Conservation (phyloP, 1,284 basidiomycete genomes). For the Pseudozyma thailandica region DNA sequence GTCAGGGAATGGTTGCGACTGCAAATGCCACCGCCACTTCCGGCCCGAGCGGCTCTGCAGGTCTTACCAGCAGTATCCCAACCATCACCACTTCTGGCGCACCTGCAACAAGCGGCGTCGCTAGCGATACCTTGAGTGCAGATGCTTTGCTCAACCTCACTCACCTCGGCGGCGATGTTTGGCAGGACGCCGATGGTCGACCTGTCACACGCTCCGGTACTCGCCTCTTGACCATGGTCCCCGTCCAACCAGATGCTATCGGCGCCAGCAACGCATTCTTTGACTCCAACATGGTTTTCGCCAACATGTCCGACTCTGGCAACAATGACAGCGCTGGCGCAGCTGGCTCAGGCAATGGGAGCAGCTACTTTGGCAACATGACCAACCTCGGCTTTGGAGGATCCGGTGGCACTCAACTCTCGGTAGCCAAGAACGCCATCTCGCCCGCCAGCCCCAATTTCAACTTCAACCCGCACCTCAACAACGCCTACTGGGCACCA, state of each 20-base stretch:
- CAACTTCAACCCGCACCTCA: conserved; percentile 57
- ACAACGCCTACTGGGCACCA: conserved; percentile 51
- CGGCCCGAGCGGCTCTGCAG: conserved; percentile 2
- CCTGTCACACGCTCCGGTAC: conserved; percentile 52
- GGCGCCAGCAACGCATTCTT: conserved; percentile 24
- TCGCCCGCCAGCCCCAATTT: conserved; percentile 34
- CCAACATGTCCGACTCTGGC: conserved; percentile 6
- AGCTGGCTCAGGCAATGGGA: background rate
- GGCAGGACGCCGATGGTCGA: conserved; percentile 47
- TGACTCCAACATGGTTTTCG: conserved; percentile 26
- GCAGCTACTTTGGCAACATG: conserved; percentile 15
- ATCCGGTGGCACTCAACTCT: conserved; percentile 12
- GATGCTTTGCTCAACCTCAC: conserved; percentile 34
- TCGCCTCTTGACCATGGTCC: conserved; percentile 56
- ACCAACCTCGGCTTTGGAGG: conserved; percentile 8
- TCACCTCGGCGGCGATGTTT: conserved; percentile 55
- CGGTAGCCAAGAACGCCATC: conserved; percentile 38
- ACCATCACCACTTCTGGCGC: conserved; percentile 9
- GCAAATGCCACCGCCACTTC: background rate
- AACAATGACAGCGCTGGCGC: background rate
- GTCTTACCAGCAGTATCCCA: conserved; percentile 8
- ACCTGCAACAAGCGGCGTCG: background rate
- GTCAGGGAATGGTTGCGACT: too few species aligned
- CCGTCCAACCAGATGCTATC: conserved; percentile 23
- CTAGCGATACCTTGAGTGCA: background rate